A percentile compares a stretch with the other conserved stretches of the same genome.
phyloP scores from a whole-genome alignment of 192 early-diverging fungal species.

The Entomortierella chlamydospora region DNA sequence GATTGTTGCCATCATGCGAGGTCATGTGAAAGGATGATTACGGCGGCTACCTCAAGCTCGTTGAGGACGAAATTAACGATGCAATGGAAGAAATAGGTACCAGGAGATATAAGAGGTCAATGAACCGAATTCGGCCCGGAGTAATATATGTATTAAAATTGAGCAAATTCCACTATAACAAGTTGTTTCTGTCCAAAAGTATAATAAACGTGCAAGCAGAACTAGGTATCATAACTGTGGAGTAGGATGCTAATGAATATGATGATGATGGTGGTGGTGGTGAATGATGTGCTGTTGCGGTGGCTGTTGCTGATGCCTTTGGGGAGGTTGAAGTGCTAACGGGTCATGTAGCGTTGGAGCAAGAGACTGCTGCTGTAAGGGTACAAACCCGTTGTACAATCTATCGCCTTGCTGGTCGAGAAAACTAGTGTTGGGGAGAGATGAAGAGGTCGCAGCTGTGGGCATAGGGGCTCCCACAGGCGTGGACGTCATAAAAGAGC shows the following conservation, averaged over 20 bases:
- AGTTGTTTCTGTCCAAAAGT: too few relatives aligned
- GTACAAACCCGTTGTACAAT: slow-evolving; percentile 15
- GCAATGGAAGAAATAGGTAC: background rate
- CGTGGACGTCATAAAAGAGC: slow-evolving; percentile 11
- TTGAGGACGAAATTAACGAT: background rate
- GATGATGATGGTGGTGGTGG: slow-evolving; percentile 26
- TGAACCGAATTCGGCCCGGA: too few relatives aligned
- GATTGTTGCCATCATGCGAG: background rate
- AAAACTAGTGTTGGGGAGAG: slow-evolving; percentile 28
- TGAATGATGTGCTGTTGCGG: slow-evolving; percentile 28
- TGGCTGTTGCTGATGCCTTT: slow-evolving; percentile 7
- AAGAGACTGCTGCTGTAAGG: slow-evolving; percentile 12
- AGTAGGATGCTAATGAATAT: slow-evolving; percentile 22
- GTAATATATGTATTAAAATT: too few relatives aligned
- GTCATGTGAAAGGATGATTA: background rate
- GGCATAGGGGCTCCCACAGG: background rate
- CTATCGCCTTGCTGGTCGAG: slow-evolving; percentile 18
- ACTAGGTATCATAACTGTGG: background rate
- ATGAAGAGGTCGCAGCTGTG: slow-evolving; percentile 12
- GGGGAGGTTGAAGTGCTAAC: background rate
- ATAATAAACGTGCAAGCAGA: background rate
- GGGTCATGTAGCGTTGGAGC: background rate
- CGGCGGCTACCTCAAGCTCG: background rate
- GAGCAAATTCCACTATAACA: too few relatives aligned
- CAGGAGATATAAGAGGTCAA: too few relatives aligned